A percentile compares a stretch with the other conserved stretches of the same genome.
Conservation (phyloP, 768 basidiomycete species). For the Boletus coccyginus region DNA sequence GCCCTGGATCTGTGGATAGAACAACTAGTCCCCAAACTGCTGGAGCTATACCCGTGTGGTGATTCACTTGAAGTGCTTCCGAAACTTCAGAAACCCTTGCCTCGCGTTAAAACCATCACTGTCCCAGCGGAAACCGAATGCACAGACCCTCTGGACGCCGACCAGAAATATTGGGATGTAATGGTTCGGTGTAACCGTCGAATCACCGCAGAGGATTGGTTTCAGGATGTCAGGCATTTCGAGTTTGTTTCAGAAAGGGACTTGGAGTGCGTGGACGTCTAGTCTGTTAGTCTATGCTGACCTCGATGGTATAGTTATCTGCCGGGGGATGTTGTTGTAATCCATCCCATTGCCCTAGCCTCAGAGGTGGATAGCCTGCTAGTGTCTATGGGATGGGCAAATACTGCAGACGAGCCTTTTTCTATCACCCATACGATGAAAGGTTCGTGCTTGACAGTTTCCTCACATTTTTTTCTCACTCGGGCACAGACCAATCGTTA, state of each 20-base stretch:
- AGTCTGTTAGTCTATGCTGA: background rate
- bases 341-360: conserved; percentile 63
- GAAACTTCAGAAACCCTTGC: conserved; percentile 18
- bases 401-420: conserved; percentile 56
- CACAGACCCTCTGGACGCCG: conserved; percentile 32
- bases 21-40: conserved; percentile 43
- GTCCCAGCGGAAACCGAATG: conserved; percentile 16
- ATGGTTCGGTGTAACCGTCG: conserved; percentile 60
- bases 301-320: conserved; percentile 48
- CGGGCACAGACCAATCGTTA: conserved; percentile 19
- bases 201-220: conserved; percentile 81
- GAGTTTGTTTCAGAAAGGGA: conserved; percentile 70
- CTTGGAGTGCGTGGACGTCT: conserved; percentile 47
- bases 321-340: conserved; percentile 80
- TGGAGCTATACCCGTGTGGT: conserved; percentile 52
- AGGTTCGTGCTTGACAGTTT: conserved; percentile 31
- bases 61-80: conserved; percentile 29
- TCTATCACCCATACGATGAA: conserved; percentile 33
- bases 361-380: conserved; percentile 73
- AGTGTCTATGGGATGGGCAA: conserved; percentile 55
- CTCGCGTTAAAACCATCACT: conserved; percentile 26
- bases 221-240: conserved; percentile 90
- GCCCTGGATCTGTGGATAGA: conserved; percentile 70
- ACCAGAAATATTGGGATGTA: conserved; percentile 45
- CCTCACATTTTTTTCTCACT: conserved; percentile 2